phyloP scores from a whole-genome alignment of 73 alveolate genomes.

The Tetrahymena borealis region DNA sequence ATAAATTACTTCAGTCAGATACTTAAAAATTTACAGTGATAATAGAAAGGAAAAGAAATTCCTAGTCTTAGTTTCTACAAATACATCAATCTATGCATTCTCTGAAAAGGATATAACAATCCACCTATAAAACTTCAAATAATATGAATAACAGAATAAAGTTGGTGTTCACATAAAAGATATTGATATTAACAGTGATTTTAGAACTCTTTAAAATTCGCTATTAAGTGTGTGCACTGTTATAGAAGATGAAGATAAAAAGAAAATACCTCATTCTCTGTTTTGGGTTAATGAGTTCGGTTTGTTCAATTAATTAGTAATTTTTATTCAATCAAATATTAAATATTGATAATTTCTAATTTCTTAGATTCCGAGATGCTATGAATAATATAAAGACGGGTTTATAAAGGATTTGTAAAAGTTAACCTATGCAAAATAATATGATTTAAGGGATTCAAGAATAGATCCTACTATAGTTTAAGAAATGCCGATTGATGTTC shows the following conservation, averaged over 20 bases:
- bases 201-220: background rate
- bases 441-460: background rate
- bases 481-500: background rate
- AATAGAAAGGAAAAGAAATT: background rate
- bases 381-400: background rate
- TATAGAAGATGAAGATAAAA: background rate
- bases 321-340: too few species aligned
- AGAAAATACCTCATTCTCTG: background rate
- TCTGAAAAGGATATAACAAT: background rate
- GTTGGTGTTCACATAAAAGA: background rate
- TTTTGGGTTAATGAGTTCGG: background rate
- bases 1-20: background rate
- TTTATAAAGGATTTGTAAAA: background rate
- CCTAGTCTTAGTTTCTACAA: background rate
- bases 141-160: background rate
- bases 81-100: background rate
- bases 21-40: background rate
- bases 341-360: too few species aligned
- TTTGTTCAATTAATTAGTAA: background rate
- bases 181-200: background rate
- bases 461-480: background rate
- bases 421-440: background rate
- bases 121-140: background rate
- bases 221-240: background rate
- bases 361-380: background rate